Evolutionary conservation across 305 asterid genomes (phyloP).

Genomic region (Plantago coronopus): DNA sequence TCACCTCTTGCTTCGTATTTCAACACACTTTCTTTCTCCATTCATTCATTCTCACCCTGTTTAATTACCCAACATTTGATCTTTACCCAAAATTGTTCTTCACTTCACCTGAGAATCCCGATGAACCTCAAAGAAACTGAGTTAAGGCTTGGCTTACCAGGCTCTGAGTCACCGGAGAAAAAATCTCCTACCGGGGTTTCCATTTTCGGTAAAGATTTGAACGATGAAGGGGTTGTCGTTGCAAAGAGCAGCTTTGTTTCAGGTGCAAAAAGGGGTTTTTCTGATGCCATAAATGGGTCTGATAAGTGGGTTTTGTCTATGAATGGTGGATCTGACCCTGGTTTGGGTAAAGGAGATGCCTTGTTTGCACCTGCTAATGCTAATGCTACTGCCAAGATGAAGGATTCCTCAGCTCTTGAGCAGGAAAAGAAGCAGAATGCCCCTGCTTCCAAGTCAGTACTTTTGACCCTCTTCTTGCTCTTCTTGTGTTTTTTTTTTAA

Average conservation of each 20-base stretch:
- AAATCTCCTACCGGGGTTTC: constrained; percentile 40
- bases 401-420: constrained; percentile 27
- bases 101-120: too few relatives aligned
- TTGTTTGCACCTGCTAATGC: constrained; percentile 36
- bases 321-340: constrained; percentile 50
- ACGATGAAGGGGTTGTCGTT: constrained; percentile 32
- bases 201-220: constrained; percentile 48
- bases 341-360: constrained; percentile 29
- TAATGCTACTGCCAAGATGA: constrained; percentile 5
- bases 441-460: constrained; percentile 47
- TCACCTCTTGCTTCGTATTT: background rate
- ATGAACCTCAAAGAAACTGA: constrained; percentile 59
- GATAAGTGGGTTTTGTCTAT: constrained; percentile 57
- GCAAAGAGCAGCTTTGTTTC: constrained; percentile 36
- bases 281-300: constrained; percentile 67
- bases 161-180: constrained; percentile 56
- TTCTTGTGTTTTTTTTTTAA: background rate
- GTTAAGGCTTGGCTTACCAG: constrained; percentile 80
- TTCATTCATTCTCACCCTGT: constrained; percentile 16
- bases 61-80: constrained; percentile 10
- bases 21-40: constrained; percentile 1
- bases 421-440: constrained; percentile 37
- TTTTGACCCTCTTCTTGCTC: background rate
- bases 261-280: constrained; percentile 68
- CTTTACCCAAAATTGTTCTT: constrained; percentile 2